Evolutionary conservation across 257 asterid genomes (phyloP).

Genomic region (Ophiorrhiza pumila): DNA sequence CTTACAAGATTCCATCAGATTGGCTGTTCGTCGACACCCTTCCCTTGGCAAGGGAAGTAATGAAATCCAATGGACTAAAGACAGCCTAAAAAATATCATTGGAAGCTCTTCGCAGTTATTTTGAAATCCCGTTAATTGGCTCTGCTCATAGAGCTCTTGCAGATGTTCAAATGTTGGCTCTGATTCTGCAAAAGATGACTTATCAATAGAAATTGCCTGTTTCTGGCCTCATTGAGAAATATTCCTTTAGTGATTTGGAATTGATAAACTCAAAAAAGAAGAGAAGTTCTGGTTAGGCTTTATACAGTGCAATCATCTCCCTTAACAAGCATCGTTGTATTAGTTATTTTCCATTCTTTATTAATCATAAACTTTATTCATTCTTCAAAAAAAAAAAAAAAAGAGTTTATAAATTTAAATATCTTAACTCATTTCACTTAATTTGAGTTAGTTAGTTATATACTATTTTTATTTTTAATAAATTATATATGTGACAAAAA

Average conservation of each 20-base stretch:
- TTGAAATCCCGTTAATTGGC: conserved; percentile 51
- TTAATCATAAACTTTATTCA: background rate
- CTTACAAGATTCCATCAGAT: conserved; percentile 64
- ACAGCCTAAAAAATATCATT: conserved; percentile 37
- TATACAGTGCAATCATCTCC: background rate
- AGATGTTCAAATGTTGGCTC: conserved; percentile 64
- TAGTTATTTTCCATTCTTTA: background rate
- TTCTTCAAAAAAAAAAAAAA: no score
- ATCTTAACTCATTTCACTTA: no score
- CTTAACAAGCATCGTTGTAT: conserved; percentile 13
- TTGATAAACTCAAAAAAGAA: conserved; percentile 28
- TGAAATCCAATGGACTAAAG: conserved; percentile 60
- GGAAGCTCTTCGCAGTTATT: conserved; percentile 60
- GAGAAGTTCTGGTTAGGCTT: conserved; percentile 26
- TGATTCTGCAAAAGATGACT: conserved; percentile 67
- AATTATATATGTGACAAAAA: no score
- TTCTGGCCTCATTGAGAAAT: conserved; percentile 44
- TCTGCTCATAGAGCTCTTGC: conserved; percentile 79
- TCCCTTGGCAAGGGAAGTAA: conserved; percentile 60
- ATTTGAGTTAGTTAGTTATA: no score
- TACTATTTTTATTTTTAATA: no score
- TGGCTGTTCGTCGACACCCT: conserved; percentile 70
- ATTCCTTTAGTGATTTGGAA: conserved; percentile 41
- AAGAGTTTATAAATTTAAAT: no score
- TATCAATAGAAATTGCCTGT: conserved; percentile 50